Evolutionary conservation across 768 basidiomycete species (phyloP), one percentile per base, ranked within the genome.

Genomic region (Terana coerulea): DNA sequence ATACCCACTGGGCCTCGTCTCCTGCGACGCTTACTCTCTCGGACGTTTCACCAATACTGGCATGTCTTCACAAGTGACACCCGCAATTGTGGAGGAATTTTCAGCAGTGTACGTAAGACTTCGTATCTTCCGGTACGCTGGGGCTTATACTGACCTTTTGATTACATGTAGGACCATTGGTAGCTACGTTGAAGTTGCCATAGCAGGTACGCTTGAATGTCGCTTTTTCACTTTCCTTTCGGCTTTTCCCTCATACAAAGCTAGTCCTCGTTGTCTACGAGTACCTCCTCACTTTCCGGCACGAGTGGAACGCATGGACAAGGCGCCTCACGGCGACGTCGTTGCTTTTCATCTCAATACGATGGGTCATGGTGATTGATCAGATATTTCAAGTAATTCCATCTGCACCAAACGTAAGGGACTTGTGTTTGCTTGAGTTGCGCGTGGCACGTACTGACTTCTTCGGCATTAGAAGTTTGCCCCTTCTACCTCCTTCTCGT

Each of bases 261-360:
- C 35, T n/a, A 48, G 47, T 22, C 8, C 14, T 48, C 17, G 47
- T 36, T 7, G 19, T 21, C 8, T 48, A 48, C 33, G 47, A 48
- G 24, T 48, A 48, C 14, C 12, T 36, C 8, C 15, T 48, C n/a
- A 36, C 47, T n/a, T 25, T 48, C 1, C 22, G 28, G 12, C 33
- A 36, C 15, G 47, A 48, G 21, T 11, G 14, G 2, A n/a, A 12
- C 19, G 24, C 37, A 7, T 25, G 30, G 47, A 48, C 11, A 34
- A 35, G 25, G 25, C 19, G 28, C n/a, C 8, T 31, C n/a, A 36
- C 15, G 10, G 21, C 14, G 5, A 34, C 33, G 8, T 34, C 47
- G 21, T 10, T 31, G 31, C 31, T 48, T 2, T 36, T 48, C 21
- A 21, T 48, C 12, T 15, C 34, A 15, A 36, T 21, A 8, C 47